These are phyloP conservation scores for Eucalyptus tenuipes DNA, from an alignment of 345 rosid species.

Conservation along the genomic window DNA sequence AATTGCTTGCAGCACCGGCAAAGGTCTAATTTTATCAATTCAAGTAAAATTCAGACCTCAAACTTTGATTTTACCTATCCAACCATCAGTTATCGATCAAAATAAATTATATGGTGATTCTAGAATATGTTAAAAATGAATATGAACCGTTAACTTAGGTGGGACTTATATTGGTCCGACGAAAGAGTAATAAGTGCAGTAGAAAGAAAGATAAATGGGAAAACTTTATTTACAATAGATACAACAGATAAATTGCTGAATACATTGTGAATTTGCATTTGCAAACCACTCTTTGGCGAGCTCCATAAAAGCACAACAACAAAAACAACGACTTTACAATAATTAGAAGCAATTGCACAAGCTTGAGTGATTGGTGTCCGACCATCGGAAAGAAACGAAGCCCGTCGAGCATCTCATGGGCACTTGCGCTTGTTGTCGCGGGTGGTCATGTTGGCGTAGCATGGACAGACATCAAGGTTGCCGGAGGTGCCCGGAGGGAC, in stretches of 20 bases:
- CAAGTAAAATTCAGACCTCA: background rate
- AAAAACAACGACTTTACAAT: background rate
- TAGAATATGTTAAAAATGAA: background rate
- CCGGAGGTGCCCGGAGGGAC: constrained; percentile 77
- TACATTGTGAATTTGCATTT: background rate
- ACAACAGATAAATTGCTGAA: background rate
- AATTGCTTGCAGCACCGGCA: background rate
- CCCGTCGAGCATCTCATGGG: constrained; percentile 17
- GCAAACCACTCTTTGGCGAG: background rate
- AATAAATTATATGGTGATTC: background rate
- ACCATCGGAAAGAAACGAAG: background rate
- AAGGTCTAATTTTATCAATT: background rate
- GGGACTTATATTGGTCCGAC: background rate
- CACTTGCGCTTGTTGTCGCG: constrained; percentile 62
- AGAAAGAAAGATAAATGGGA: background rate
- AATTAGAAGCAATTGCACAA: background rate
- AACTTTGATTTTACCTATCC: background rate
- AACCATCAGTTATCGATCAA: background rate
- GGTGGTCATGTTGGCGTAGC: constrained; percentile 59
- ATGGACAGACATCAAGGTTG: constrained; percentile 44
- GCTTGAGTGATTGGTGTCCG: background rate
- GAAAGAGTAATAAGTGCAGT: background rate
- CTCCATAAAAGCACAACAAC: background rate
- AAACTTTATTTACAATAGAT: background rate
- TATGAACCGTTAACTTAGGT: background rate